Base-by-base conservation (phyloP, 2,329 filamentous ascomycete species). In the Ceratocystis harringtonii region DNA sequence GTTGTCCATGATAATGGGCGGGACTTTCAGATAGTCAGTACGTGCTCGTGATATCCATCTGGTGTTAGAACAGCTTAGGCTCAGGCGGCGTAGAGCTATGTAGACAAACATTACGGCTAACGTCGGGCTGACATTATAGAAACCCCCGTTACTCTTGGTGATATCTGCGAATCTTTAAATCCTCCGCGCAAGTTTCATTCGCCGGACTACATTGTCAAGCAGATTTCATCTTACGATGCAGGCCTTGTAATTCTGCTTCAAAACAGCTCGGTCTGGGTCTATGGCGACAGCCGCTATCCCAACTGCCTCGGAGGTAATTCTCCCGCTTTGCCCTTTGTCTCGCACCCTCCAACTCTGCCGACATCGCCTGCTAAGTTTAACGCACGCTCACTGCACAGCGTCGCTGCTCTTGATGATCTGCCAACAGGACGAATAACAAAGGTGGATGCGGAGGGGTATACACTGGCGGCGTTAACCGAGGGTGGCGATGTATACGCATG, bases 401-500 rank as follows among this genome's bases (percentile, higher is more conserved):
- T 60, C 58, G 32, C 61, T 32, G 19, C 44, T 60, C 75, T 88
- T 0, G 72, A 72, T 4, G 78, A 80, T 65, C 74, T 87, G 25
- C 79, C 74, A 66, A 79, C 73, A 22, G 82, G 75, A 58, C 77
- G 57, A 12, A 78, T 88, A 61, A 74, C 70, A 36, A 82, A 81
- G 69, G 74, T 88, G 30, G 77, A 76, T 3, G 79, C 80, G 2
- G 80, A 80, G 1, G 84, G 84, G 0, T 85, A 84, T 70, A 73
- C 80, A 2, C 73, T 81, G 1, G 82, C 81, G 2, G 84, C 84
- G 0, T 69, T 88, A 55, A 86, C 83, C 0, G 74, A 77, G 10
- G 81, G 80, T 1, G 76, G 79, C 41, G 81, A 83, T 66, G 72
- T 86, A 1, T 88, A 88, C 70, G 71, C 81, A 28, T 88, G 85